Evolutionary conservation across 768 basidiomycete genomes (phyloP), one percentile per base, ranked within the genome.

Genomic region (Gymnopilus junonius): DNA sequence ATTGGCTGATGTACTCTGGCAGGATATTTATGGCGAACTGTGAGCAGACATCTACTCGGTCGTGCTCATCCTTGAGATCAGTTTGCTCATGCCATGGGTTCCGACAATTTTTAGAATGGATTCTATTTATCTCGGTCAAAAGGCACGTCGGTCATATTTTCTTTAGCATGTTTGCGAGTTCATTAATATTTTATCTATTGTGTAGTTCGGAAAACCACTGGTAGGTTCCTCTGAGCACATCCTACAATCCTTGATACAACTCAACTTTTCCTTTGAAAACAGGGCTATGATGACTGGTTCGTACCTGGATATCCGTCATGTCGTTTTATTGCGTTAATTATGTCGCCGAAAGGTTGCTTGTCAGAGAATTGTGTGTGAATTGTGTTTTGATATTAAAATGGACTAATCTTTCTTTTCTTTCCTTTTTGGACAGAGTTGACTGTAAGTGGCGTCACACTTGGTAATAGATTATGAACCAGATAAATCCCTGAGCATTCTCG

Each of bases 11-110:
- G 32, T 42, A n/a, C 51, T 11, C 20, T 21, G 32, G 1, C 65
- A 95, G 94, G 97, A 99, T 74, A 98, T 99, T 59, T 99, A 98
- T 67, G 97, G 97, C 32, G 96, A 97, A 78, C 75, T 95, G 93
- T 93, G 73, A 68, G 85, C 67, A n/a, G n/a, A n/a, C n/a, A 60
- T 53, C 55, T 50, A 27, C 21, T 15, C 12, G 27, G 50, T 34
- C 20, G 7, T 29, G 23, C 34, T 3, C 39, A 0, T n/a, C 10
- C 27, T 14, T 31, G 29, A 17, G 46, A 12, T 34, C 20, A n/a
- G 6, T 58, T 54, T 10, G 20, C 53, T 25, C 17, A 53, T n/a
- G n/a, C n/a, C n/a, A n/a, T n/a, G n/a, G n/a, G n/a, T n/a, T n/a
- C n/a, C n/a, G n/a, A n/a, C n/a, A n/a, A n/a, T n/a, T n/a, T n/a